Conservation (phyloP, 306 rosid genomes). For the Comarum palustre region DNA sequence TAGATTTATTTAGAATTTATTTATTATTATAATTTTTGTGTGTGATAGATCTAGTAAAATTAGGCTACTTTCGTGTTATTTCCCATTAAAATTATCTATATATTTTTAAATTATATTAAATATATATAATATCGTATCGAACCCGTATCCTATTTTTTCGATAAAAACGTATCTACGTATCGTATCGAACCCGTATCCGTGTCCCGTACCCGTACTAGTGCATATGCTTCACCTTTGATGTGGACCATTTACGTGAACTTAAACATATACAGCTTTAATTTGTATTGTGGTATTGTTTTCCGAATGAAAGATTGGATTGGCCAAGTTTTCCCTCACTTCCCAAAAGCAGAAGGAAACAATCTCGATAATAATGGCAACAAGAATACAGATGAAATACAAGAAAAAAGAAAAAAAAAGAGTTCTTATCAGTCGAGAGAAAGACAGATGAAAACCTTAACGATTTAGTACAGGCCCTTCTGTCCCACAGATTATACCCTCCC, state of each 20-base stretch:
- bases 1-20: too few relatives aligned
- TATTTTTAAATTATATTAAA: too few relatives aligned
- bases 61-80: too few relatives aligned
- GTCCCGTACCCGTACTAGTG: too few relatives aligned
- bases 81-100: too few relatives aligned
- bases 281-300: background rate
- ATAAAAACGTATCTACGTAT: too few relatives aligned
- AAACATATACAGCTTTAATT: background rate
- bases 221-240: background rate
- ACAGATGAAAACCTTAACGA: background rate
- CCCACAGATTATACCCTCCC: background rate
- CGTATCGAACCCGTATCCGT: too few relatives aligned
- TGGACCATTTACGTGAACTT: background rate
- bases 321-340: background rate
- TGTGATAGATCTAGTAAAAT: too few relatives aligned
- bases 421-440: background rate
- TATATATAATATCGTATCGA: too few relatives aligned
- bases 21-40: too few relatives aligned
- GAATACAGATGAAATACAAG: slow-evolving; percentile 2
- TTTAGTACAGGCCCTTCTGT: background rate
- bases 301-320: background rate
- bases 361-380: background rate
- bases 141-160: too few relatives aligned
- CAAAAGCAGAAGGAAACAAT: background rate
- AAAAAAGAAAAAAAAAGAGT: background rate